These are phyloP conservation scores for Rhynchospora breviuscula DNA, from an alignment of 176 grass and related monocot species.

Conservation along the genomic window DNA sequence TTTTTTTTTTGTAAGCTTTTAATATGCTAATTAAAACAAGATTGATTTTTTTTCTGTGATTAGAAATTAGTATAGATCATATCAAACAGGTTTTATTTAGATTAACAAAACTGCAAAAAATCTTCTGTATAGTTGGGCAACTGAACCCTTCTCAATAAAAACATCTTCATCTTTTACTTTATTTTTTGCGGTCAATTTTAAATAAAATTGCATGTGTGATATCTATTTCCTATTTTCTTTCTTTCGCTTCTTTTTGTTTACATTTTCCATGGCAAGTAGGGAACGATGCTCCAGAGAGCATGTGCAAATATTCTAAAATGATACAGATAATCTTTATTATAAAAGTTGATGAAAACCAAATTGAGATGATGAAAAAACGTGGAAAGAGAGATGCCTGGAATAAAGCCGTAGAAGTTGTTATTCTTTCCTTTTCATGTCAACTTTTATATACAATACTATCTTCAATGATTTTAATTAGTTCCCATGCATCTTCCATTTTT, in stretches of 20 bases:
- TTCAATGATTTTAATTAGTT: not conserved
- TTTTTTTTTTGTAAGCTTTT: too few relatives aligned
- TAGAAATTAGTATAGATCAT: too few relatives aligned
- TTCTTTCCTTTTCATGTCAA: not conserved
- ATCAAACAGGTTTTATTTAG: too few relatives aligned
- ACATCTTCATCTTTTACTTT: too few relatives aligned
- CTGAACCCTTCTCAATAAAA: too few relatives aligned
- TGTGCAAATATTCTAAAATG: not conserved
- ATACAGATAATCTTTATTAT: not conserved
- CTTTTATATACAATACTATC: not conserved
- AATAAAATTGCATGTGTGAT: too few relatives aligned
- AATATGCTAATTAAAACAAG: too few relatives aligned
- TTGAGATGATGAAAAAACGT: not conserved
- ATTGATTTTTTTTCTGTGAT: too few relatives aligned
- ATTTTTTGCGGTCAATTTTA: too few relatives aligned
- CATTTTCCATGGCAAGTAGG: too few relatives aligned
- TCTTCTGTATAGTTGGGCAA: too few relatives aligned
- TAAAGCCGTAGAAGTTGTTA: not conserved
- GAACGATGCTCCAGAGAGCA: not conserved
- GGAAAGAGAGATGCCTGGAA: not conserved
- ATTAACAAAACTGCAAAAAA: too few relatives aligned
- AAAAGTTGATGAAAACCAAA: not conserved
- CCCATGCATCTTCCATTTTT: not conserved
- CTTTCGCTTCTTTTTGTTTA: not conserved
- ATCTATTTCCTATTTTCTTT: not conserved